Evolutionary conservation across 306 rosid genomes (phyloP), one percentile per base, ranked within the genome.

Genomic region (Albizia julibrissin): DNA sequence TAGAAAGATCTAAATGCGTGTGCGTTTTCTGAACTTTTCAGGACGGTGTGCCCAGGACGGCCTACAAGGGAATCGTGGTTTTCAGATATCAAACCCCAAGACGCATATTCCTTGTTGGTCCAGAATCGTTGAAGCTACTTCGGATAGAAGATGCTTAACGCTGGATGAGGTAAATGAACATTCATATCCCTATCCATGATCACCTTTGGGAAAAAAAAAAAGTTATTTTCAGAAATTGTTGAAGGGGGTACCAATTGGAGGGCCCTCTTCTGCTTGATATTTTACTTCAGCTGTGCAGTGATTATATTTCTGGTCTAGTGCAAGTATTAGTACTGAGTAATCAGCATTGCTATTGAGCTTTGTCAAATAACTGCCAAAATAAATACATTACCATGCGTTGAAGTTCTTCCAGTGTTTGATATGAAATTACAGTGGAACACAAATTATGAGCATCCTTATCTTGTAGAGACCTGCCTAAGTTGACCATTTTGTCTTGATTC

Each of bases 11-110:
- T 84, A 75, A 75, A 44, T 72, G 31, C 68, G 43, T 69, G 37
- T 74, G 62, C 26, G 33, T 31, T 34, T 70, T 56, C 67, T 78
- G 78, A 1, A 72, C 79, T 82, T 86, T 83, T 47, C 87, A 95
- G 99, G 99, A 95, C 84, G 98, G 98, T 72, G 85, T 95, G 79
- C 99, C 99, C 42, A 91, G 99, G 88, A 85, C 99, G 22, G 94
- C 99, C 19, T 93, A 93, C 78, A 95, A 92, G 88, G 97, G 98
- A 73, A 88, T 95, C 72, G 98, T 95, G 13, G 95, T 91, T 89
- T 93, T 95, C 90, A 90, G 98, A 75, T 84, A 88, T 87, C 88
- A 89, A 79, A 84, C 85, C 52, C 64, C 88, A 26, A 87, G 85
- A 81, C 92, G 93, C 13, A 33, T 95, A 82, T 92, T 95, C 86